These are phyloP conservation scores for Trichoderma reesei DNA, from an alignment of 495 filamentous ascomycete species.

Conservation along the genomic window DNA sequence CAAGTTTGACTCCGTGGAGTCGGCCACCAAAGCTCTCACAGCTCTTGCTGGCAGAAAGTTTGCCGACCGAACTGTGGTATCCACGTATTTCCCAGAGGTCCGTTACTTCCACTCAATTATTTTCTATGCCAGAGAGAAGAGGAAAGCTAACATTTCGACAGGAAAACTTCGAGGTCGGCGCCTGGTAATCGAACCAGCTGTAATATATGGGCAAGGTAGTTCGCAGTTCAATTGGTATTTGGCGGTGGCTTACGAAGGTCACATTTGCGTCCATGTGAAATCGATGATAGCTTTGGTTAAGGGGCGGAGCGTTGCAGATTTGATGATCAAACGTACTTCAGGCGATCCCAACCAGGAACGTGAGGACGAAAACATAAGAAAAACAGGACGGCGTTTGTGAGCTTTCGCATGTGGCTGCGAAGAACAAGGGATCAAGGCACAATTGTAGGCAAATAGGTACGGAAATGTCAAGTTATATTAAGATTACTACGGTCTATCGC, in stretches of 20 bases:
- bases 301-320: neutral
- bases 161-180: slow-evolving; percentile 71
- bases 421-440: neutral
- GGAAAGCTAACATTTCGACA: slow-evolving; percentile 21
- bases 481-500: neutral
- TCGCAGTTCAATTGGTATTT: slow-evolving; percentile 1
- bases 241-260: neutral
- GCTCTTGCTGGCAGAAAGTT: slow-evolving; percentile 91
- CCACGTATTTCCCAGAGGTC: slow-evolving; percentile 90
- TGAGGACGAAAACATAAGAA: neutral
- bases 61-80: slow-evolving; percentile 88
- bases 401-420: neutral
- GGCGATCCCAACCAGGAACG: neutral
- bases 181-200: slow-evolving; percentile 45
- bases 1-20: slow-evolving; percentile 74
- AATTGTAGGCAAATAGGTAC: neutral
- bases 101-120: slow-evolving; percentile 17
- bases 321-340: neutral
- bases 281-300: neutral
- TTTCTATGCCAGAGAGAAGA: neutral
- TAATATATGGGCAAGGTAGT: no score
- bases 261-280: neutral
- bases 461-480: neutral
- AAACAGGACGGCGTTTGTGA: neutral
- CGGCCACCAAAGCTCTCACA: slow-evolving; percentile 72